Conservation (phyloP, 352 stramenopile genomes). For the Thalassiosira mediterranea region DNA sequence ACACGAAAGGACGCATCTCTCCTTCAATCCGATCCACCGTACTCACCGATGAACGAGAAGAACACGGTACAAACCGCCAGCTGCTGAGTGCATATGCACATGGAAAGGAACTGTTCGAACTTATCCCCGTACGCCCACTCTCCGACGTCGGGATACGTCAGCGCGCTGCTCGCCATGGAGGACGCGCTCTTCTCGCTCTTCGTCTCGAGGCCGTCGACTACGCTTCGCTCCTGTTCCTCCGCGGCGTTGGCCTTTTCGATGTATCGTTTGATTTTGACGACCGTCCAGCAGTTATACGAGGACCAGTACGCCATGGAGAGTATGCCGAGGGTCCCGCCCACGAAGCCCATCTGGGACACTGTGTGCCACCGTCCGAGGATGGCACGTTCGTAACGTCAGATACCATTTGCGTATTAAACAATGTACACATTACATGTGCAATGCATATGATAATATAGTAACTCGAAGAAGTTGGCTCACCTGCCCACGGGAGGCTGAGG, state of each 20-base stretch:
- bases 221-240: not conserved
- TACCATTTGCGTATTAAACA: too few species aligned
- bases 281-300: conserved; percentile 71
- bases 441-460: too few species aligned
- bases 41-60: conserved; percentile 71
- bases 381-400: too few species aligned
- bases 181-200: conserved; percentile 8
- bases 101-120: conserved; percentile 64
- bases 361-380: too few species aligned
- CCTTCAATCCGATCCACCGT: too few species aligned
- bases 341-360: conserved; percentile 59
- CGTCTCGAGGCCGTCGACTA: not conserved
- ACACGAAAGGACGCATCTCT: too few species aligned
- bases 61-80: conserved; percentile 82
- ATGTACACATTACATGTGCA: too few species aligned
- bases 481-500: conserved; percentile 71
- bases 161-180: conserved; percentile 29
- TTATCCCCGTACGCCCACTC: conserved; percentile 64
- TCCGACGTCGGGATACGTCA: conserved; percentile 71
- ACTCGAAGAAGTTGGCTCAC: too few species aligned
- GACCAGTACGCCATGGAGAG: conserved; percentile 55
- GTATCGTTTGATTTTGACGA: conserved; percentile 71
- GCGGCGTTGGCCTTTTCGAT: conserved; percentile 32
- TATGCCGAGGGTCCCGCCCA: conserved; percentile 46
- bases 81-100: conserved; percentile 66